Percentiles rank a stretch among this genome's conserved stretches.
Evolutionary conservation across 1,284 basidiomycete genomes (phyloP).

Genomic region (Mycosarcoma mackinlayi): DNA sequence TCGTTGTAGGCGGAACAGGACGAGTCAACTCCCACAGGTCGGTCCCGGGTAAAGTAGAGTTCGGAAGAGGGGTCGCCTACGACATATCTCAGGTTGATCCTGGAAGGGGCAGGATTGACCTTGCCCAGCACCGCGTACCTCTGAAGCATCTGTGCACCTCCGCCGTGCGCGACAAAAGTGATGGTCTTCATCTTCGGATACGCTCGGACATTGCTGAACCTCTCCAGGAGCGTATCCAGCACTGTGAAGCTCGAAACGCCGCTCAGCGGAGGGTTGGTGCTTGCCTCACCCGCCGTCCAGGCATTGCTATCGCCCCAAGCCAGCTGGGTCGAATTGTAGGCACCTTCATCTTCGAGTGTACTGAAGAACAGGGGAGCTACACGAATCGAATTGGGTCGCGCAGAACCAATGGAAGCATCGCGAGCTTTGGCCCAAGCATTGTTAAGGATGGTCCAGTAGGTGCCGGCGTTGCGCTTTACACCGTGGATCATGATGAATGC

Average conservation of each 20-base stretch:
- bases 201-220: slow-evolving; percentile 23
- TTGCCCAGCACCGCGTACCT: slow-evolving; percentile 52
- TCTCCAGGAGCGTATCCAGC: slow-evolving; percentile 35
- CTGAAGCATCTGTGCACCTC: slow-evolving; percentile 56
- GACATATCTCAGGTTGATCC: slow-evolving; percentile 50
- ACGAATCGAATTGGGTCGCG: slow-evolving; percentile 40
- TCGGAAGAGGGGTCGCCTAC: slow-evolving; percentile 53
- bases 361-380: slow-evolving; percentile 60
- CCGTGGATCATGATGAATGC: slow-evolving; percentile 60
- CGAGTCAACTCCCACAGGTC: slow-evolving; percentile 38
- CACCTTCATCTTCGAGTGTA: slow-evolving; percentile 24
- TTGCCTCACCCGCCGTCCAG: slow-evolving; percentile 49
- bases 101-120: slow-evolving; percentile 12
- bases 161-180: slow-evolving; percentile 61
- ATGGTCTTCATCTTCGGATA: slow-evolving; percentile 59
- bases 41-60: slow-evolving; percentile 58
- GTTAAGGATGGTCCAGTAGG: slow-evolving; percentile 51
- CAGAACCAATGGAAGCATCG: slow-evolving; percentile 18
- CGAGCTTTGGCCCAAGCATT: slow-evolving; percentile 29
- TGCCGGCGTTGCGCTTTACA: slow-evolving; percentile 47
- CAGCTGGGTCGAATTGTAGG: slow-evolving; percentile 26
- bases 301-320: slow-evolving; percentile 58
- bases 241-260: slow-evolving; percentile 40
- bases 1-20: slow-evolving; percentile 48
- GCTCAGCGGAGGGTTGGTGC: slow-evolving; percentile 32